Base-by-base conservation (phyloP, 768 basidiomycete genomes). In the Phanerochaete sordida region DNA sequence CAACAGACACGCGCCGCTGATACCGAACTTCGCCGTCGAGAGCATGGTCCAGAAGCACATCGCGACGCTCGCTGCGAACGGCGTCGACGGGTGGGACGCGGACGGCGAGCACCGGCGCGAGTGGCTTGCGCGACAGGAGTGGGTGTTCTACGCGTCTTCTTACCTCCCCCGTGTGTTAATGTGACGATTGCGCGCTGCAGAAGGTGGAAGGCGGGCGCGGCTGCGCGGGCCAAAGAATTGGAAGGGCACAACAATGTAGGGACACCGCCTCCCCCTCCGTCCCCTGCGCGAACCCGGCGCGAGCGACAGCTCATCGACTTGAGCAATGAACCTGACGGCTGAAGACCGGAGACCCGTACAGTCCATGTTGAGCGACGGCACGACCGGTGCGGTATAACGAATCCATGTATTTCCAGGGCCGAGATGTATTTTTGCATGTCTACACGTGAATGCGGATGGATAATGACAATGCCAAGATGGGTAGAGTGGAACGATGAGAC, bases 1-100 rank as follows among this genome's bases (percentile, higher is more conserved):
- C 37, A 68, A 73, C 2, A 58, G 48, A 15, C 61, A 64, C 8
- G 71, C 64, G 11, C 81, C 85, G 1, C 76, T 91, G 71, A 78
- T 88, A 63, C 84, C 87, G 0, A 90, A 90, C 68, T 81, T 85
- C 66, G 68, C 79, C 1, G 73, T 86, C 63, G 87, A 91, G 66
- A 83, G 76, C 63, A 70, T 78, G 19, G 81, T 91, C 2, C 83
- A 82, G 59, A 83, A 79, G 65, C 81, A 90, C 64, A 71, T 90
- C n/a, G 62, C 66, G 7, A 73, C 77, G 19, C 77, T 83, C 15
- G 72, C 80, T 2, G 76, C 67, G 24, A 80, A 69, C 56, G 83
- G 84, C 24, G 67, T 74, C 27, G 70, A 71, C 19, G 85, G 82
- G 19, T 90, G 86, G 86, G 71, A 77, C 52, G 68, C 70, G 15